Evolutionary conservation across 352 stramenopile species (phyloP).

Genomic region (Pythium rhizo-oryzae): DNA sequence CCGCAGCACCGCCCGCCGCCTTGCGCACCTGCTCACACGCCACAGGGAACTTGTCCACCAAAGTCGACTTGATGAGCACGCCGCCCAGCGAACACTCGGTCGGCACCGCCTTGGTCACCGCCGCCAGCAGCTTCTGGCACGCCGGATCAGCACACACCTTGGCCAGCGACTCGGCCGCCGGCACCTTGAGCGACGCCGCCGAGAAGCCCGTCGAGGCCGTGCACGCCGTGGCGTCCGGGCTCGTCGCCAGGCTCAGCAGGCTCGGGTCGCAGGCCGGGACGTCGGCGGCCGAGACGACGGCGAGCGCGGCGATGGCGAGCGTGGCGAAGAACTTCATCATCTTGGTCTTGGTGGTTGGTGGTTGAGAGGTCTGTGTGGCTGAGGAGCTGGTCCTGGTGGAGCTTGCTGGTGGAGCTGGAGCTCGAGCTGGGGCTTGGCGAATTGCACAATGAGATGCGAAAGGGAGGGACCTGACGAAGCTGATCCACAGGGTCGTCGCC

Average conservation of each 20-base stretch:
- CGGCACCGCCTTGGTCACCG: constrained; percentile 15
- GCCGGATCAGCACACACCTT: constrained; percentile 32
- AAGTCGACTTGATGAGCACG: constrained; percentile 14
- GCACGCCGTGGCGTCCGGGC: constrained; percentile 11
- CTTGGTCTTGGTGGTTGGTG: too few species aligned
- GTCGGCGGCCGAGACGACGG: constrained; percentile 19
- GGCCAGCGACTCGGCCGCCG: constrained; percentile 14
- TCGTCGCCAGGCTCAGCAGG: not conserved
- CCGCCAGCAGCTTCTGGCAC: constrained; percentile 30
- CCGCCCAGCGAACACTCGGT: constrained; percentile 24
- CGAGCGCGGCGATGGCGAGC: constrained; percentile 14
- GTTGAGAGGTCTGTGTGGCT: too few species aligned
- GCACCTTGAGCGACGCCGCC: constrained; percentile 11
- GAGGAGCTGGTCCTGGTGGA: not conserved
- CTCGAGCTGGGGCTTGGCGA: constrained; percentile 5
- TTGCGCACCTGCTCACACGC: constrained; percentile 5
- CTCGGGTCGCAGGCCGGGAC: constrained; percentile 15
- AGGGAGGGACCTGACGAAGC: too few species aligned
- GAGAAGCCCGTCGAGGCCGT: constrained; percentile 18
- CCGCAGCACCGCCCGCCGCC: not conserved
- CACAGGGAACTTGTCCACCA: constrained; percentile 25
- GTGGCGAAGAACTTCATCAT: constrained; percentile 26
- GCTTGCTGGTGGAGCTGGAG: constrained; percentile 5
- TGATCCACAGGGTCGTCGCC: too few species aligned
- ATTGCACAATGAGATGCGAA: constrained; percentile 22